phyloP scores from a whole-genome alignment of 306 rosid species.

The Acacia melanoxylon region DNA sequence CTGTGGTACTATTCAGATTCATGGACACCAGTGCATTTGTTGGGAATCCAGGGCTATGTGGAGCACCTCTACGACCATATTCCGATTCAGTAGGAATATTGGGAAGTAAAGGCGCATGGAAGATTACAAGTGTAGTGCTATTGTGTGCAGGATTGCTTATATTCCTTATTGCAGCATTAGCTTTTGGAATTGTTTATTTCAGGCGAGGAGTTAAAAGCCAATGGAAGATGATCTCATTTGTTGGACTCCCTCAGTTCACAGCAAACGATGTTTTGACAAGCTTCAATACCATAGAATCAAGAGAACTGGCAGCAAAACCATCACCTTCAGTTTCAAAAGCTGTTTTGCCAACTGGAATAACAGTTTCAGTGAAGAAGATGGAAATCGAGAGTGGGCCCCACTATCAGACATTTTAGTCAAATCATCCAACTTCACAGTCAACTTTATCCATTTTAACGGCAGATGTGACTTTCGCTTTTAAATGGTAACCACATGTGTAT shows the following conservation, averaged over 20 bases:
- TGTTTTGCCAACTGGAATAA: conserved; percentile 91
- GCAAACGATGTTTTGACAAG: conserved; percentile 79
- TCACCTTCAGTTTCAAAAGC: conserved; percentile 59
- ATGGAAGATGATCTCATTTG: conserved; percentile 88
- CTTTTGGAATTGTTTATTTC: conserved; percentile 48
- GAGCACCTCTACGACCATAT: conserved; percentile 76
- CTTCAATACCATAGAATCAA: conserved; percentile 51
- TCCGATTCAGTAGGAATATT: conserved; percentile 55
- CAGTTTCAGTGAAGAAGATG: conserved; percentile 76
- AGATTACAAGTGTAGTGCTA: conserved; percentile 54
- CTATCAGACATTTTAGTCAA: too few species aligned
- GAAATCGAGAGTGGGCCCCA: too few species aligned
- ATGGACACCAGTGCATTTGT: conserved; percentile 70
- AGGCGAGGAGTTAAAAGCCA: conserved; percentile 51
- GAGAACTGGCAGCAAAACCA: conserved; percentile 43
- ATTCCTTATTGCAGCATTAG: conserved; percentile 46
- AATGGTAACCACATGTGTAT: too few species aligned
- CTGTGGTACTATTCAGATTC: conserved; percentile 41
- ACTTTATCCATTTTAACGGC: too few species aligned
- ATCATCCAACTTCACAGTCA: too few species aligned
- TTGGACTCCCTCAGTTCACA: conserved; percentile 85
- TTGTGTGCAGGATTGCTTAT: conserved; percentile 55
- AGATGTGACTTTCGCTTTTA: too few species aligned
- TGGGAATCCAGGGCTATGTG: conserved; percentile 87
- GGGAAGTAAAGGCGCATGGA: conserved; percentile 59